Conservation (phyloP, 176 grass and related monocot species). For the Dendrocalamus sinicus region DNA sequence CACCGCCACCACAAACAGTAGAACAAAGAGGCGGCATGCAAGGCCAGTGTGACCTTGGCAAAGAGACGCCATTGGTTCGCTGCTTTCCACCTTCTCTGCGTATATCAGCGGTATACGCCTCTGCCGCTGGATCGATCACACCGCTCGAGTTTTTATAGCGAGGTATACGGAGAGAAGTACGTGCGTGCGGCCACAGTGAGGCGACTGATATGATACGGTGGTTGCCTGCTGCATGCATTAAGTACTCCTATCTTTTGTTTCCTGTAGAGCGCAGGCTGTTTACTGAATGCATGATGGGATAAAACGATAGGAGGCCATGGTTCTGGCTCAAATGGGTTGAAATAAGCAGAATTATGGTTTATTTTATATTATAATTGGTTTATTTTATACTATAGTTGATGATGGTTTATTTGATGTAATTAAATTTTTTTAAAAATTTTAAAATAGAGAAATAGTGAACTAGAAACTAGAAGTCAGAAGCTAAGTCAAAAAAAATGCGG, state of each 20-base stretch:
- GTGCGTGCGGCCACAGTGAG: neutral
- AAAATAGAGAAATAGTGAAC: no score
- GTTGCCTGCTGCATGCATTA: conserved; percentile 34
- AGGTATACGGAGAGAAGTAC: neutral
- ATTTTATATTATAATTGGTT: no score
- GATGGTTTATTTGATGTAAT: accelerated
- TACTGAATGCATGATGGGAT: no score
- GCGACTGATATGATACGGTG: neutral
- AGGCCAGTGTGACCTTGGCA: neutral
- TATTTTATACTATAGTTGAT: no score
- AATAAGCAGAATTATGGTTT: no score
- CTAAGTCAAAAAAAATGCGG: accelerated
- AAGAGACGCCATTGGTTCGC: conserved; percentile 6
- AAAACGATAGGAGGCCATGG: no score
- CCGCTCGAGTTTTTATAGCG: conserved; percentile 33
- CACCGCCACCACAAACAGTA: neutral
- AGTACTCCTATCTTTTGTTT: no score
- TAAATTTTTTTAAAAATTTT: no score
- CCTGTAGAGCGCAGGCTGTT: no score
- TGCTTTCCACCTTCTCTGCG: neutral
- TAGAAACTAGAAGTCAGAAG: no score
- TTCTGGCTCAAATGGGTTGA: no score
- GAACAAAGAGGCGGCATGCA: no score
- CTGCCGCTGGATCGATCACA: neutral
- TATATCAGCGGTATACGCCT: neutral